Evolutionary conservation across 2,329 filamentous ascomycete species (phyloP), one percentile per base, ranked within the genome.

Genomic region (Dendryphion nanum): DNA sequence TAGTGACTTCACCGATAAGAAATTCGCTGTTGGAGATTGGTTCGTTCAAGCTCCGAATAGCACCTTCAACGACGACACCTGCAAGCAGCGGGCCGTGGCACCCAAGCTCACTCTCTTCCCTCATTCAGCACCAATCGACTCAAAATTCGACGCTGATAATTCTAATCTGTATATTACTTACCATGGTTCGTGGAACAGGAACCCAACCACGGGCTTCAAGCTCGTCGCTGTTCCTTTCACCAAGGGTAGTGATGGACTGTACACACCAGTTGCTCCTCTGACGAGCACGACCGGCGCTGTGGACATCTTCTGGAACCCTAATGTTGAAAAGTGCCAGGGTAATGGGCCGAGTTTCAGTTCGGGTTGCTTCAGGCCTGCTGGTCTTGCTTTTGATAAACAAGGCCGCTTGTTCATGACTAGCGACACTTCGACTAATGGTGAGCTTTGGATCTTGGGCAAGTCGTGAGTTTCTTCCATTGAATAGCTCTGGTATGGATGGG

Each of bases 91-190:
- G 15, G 57, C 58, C 6, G 55, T 63, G 8, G 53, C 66, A 2
- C 67, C 73, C 6, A 57, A 77, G 2, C 65, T 88, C 16, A 78
- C 51, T 0, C 75, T 83, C 53, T 69, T 76, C 40, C 77, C 85
- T 0, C 85, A 89, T 61, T 83, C 76, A 45, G 83, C 85, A 0
- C 85, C 85, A 0, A 71, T 89, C 3, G 83, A 86, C 48, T 77
- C 86, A 56, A 78, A 79, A 42, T 89, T 89, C 66, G 70, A 77
- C 47, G 52, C 70, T 24, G 77, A 75, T 26, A 74, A 71, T 15
- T 71, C 69, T 2, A 67, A 69, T 8, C 82, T 82, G 3, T 88
- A 78, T 59, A 68, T 89, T 18, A 73, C 78, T 1, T 87, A 86
- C 65, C 84, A 87, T 59, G 85, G 85, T 7, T 82, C 76, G 58